Conservation (phyloP, 2,329 filamentous ascomycete genomes). For the Moelleriella libera region DNA sequence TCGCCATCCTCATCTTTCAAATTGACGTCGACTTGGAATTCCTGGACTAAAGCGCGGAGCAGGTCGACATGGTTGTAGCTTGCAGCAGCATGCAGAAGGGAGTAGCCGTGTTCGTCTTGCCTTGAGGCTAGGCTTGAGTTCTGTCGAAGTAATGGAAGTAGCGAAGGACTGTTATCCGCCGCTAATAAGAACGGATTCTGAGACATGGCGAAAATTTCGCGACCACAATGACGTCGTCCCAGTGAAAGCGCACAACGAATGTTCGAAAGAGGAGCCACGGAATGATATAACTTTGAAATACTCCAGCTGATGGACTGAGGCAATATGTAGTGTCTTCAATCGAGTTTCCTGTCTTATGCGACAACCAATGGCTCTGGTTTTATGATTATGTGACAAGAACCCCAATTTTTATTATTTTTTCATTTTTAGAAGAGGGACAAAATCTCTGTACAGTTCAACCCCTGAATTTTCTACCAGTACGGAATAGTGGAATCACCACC, state of each 20-base stretch:
- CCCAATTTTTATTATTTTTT: too few species aligned
- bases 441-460: too few species aligned
- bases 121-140: slow-evolving; percentile 62
- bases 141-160: slow-evolving; percentile 60
- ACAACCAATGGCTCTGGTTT: too few species aligned
- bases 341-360: too few species aligned
- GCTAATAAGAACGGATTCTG: slow-evolving; percentile 61
- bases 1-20: slow-evolving; percentile 83
- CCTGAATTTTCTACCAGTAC: too few species aligned
- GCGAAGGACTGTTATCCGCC: slow-evolving; percentile 62
- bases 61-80: slow-evolving; percentile 84
- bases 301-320: not conserved
- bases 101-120: slow-evolving; percentile 89
- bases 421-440: too few species aligned
- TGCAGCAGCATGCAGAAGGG: slow-evolving; percentile 79
- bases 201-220: slow-evolving; percentile 6
- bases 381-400: too few species aligned
- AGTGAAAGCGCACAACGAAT: not conserved
- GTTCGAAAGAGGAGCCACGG: not conserved
- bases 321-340: too few species aligned
- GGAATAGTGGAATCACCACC: too few species aligned
- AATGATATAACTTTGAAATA: not conserved
- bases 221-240: not conserved
- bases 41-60: slow-evolving; percentile 57
- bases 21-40: slow-evolving; percentile 67